These are phyloP conservation scores for Erythrobasidium yunnanense DNA, from an alignment of 768 basidiomycete species.

Conservation along the genomic window DNA sequence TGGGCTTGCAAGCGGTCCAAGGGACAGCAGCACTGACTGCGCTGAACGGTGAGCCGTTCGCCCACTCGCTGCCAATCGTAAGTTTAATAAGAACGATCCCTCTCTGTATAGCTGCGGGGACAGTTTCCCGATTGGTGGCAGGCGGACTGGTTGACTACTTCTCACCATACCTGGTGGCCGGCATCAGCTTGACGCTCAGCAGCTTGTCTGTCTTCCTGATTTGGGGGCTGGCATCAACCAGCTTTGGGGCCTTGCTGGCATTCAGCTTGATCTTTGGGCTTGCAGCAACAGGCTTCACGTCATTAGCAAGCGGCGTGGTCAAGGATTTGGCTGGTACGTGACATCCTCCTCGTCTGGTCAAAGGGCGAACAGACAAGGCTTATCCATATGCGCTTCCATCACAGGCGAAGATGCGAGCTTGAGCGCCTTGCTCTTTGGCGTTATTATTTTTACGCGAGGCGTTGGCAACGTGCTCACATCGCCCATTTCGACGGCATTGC, in stretches of 20 bases:
- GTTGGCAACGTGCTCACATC: background rate
- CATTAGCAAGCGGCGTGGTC: constrained; percentile 8
- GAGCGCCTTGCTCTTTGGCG: constrained; percentile 11
- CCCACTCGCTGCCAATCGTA: background rate
- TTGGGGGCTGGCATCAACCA: constrained; percentile 1
- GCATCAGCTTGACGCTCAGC: background rate
- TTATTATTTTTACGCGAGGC: background rate
- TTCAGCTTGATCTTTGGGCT: constrained; percentile 6
- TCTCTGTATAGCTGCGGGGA: background rate
- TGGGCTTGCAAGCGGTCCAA: background rate
- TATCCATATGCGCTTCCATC: background rate
- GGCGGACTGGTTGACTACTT: constrained; percentile 8
- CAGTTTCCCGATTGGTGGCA: background rate
- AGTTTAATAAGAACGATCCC: background rate
- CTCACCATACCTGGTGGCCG: background rate
- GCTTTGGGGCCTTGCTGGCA: background rate
- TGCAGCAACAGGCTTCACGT: constrained; percentile 3
- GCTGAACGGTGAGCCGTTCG: background rate
- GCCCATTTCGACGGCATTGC: background rate
- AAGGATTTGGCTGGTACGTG: constrained; percentile 13
- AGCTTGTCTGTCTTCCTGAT: constrained; percentile 7
- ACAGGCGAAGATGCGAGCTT: constrained; percentile 5
- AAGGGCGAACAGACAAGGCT: background rate
- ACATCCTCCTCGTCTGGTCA: background rate
- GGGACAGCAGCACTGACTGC: background rate